Evolutionary conservation across 148 eudicot genomes (phyloP).

Genomic region (Arctostaphylos glauca): DNA sequence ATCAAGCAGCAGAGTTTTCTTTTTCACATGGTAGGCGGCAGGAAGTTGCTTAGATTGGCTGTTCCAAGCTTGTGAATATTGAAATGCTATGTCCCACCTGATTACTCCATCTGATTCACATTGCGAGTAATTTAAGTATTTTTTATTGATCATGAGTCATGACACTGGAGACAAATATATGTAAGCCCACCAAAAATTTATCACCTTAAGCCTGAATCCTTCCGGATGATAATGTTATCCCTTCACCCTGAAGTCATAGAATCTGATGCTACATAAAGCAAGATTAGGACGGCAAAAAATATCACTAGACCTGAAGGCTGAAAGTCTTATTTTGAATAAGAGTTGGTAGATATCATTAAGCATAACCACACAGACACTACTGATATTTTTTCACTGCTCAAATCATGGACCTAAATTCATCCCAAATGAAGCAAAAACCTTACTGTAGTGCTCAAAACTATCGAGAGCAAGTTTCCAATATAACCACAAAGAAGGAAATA

Average conservation of each 20-base stretch:
- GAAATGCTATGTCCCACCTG: background rate
- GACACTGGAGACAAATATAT: background rate
- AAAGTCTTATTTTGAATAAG: background rate
- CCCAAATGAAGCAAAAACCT: background rate
- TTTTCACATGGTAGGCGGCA: background rate
- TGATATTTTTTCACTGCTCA: background rate
- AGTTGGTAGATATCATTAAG: background rate
- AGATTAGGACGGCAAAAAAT: background rate
- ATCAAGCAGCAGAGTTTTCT: background rate
- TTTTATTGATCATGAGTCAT: background rate
- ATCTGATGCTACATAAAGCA: background rate
- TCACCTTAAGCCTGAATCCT: background rate
- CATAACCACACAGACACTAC: background rate
- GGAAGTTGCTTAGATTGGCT: background rate
- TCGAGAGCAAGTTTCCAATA: background rate
- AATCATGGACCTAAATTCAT: background rate
- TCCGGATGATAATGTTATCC: background rate
- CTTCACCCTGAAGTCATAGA: background rate
- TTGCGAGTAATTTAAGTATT: background rate
- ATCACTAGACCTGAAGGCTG: background rate
- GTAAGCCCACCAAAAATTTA: background rate
- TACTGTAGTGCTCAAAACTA: background rate
- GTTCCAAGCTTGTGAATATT: background rate
- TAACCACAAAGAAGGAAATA: background rate
- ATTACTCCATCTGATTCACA: background rate